Percentiles rank a stretch among this genome's conserved stretches.
phyloP scores from a whole-genome alignment of 805 yeast genomes.

The Yarrowia bubula region DNA sequence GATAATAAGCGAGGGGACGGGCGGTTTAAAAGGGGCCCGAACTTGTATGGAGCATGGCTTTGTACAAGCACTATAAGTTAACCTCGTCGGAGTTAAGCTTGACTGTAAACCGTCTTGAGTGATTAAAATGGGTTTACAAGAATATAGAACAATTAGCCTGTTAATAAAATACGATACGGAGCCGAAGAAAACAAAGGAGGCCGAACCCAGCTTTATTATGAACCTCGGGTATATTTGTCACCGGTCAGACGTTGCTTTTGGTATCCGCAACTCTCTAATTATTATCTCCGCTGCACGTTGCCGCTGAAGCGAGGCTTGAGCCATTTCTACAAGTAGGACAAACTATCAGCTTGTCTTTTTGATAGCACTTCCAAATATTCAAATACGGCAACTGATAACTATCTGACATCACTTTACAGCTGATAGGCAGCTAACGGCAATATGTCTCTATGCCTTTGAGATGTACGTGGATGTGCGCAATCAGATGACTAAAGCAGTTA shows the following conservation, averaged over 20 bases:
- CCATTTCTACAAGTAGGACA: not conserved
- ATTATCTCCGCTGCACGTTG: too few species aligned
- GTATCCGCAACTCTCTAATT: too few species aligned
- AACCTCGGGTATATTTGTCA: too few species aligned
- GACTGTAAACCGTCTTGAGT: not conserved
- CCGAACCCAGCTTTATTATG: too few species aligned
- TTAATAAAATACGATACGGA: not conserved
- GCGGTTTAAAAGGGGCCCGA: not conserved
- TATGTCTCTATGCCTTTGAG: not conserved
- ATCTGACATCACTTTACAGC: slow-evolving; percentile 1
- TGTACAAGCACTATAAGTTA: not conserved
- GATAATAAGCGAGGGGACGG: not conserved
- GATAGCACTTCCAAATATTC: not conserved
- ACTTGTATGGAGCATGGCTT: not conserved
- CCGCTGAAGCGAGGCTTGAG: not conserved
- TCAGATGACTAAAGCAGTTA: not conserved
- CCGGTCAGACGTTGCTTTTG: too few species aligned
- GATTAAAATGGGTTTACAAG: slow-evolving; percentile 4
- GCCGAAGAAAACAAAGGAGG: too few species aligned
- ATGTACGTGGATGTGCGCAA: not conserved
- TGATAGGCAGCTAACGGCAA: not conserved
- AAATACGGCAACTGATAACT: not conserved
- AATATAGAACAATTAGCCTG: not conserved
- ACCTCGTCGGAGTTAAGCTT: slow-evolving; percentile 14
- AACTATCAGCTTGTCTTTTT: not conserved